Evolutionary conservation across 805 yeast species (phyloP), one percentile per base, ranked within the genome.

Genomic region (Teunomyces lycoperdinae): DNA sequence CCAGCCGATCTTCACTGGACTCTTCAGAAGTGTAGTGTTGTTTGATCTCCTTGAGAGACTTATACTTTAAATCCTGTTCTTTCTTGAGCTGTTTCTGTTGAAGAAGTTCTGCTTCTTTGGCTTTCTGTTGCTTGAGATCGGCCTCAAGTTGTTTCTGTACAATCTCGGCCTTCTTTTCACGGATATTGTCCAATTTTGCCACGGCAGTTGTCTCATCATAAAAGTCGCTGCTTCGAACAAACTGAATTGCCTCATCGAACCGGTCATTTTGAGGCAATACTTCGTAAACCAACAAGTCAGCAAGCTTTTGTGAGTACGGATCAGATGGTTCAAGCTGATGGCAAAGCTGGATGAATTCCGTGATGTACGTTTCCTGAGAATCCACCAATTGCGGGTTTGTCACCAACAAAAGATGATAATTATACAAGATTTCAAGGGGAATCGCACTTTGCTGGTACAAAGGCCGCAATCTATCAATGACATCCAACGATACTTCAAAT

Each of bases 281-380:
- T 48, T 71, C 68, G 50, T 63, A 68, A 13, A 67, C 64, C 47
- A 62, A 64, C 49, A 71, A 57, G 27, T 72, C 71, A 7, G 63
- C 44, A 36, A 70, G 52, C 42, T 65, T 59, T 20, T 52, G 53
- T 35, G 58, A 48, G 45, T 56, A 59, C 42, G 43, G 47, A 8
- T 55, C 57, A 14, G 29, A 13, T 10, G n/a, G n/a, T 9, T 38
- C 10, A 6, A 38, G 14, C 9, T 10, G 14, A 29, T 2, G 24
- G 29, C 47, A 46, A 14, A 50, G 31, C 28, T 41, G 36, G 13
- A 39, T 44, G 28, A 46, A 36, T 7, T 44, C 43, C 5, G 33
- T 20, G 26, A 53, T 47, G 28, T 35, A 42, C n/a, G 46, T 28
- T 17, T 47, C 50, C 27, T 52, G 51, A 5, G 38, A 50, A 5